Conservation (phyloP, 2,329 filamentous ascomycete genomes). For the Ophiostoma angusticollis region DNA sequence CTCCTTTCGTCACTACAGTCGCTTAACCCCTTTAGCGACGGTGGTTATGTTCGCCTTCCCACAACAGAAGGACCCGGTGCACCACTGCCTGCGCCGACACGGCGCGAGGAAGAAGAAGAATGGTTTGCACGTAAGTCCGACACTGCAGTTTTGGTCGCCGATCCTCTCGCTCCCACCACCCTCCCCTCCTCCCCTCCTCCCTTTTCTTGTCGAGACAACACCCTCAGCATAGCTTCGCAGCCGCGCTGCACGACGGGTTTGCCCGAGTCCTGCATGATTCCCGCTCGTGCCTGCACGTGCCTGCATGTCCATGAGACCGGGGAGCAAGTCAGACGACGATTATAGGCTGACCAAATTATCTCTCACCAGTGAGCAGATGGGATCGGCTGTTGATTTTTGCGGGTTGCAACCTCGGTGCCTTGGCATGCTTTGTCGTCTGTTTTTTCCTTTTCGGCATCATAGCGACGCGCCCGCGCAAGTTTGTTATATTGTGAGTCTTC, state of each 20-base stretch:
- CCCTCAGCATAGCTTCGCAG: too few species aligned
- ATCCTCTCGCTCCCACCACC: constrained; percentile 15
- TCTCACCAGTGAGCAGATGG: constrained; percentile 78
- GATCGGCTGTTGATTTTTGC: constrained; percentile 87
- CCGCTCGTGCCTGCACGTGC: too few species aligned
- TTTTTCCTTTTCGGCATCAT: constrained; percentile 82
- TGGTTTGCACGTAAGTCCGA: constrained; percentile 81
- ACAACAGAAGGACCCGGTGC: constrained; percentile 73
- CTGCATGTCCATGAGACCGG: constrained; percentile 22
- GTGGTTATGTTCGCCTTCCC: constrained; percentile 82
- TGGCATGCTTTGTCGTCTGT: constrained; percentile 85
- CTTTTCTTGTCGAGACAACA: too few species aligned
- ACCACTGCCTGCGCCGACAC: constrained; percentile 68
- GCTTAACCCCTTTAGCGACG: constrained; percentile 74
- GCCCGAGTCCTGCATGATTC: constrained; percentile 29
- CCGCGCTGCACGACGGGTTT: constrained; percentile 29
- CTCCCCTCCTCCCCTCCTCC: constrained; percentile 2
- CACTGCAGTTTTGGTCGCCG: constrained; percentile 3
- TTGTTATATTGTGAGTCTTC: constrained; percentile 82
- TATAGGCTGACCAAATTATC: constrained; percentile 13
- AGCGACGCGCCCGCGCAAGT: constrained; percentile 73
- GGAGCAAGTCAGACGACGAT: constrained; percentile 1
- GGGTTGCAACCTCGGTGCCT: constrained; percentile 77
- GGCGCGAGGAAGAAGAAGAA: constrained; percentile 87
- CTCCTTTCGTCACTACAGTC: constrained; percentile 71